Evolutionary conservation across 2,329 filamentous ascomycete genomes (phyloP).

Genomic region (Penicillium sp.): DNA sequence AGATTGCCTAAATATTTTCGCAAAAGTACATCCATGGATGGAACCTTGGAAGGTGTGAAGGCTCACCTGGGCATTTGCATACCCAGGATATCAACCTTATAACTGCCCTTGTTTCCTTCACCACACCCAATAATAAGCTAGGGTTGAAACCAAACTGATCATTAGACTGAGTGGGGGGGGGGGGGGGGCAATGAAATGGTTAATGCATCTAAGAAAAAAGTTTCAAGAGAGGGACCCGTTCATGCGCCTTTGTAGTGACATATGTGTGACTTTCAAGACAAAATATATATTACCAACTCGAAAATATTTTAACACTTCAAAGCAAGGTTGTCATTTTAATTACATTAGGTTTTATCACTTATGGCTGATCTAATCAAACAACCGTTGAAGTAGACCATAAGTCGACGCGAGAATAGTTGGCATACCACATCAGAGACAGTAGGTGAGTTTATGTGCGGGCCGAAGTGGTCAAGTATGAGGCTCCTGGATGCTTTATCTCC

Average conservation of each 20-base stretch:
- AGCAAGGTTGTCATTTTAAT: neutral
- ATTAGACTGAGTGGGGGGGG: too few relatives aligned
- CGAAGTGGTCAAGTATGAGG: conserved; percentile 11
- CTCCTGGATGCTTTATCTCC: conserved; percentile 16
- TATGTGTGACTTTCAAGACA: too few relatives aligned
- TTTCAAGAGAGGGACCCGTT: too few relatives aligned
- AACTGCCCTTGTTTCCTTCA: neutral
- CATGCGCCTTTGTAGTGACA: too few relatives aligned
- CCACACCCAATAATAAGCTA: neutral
- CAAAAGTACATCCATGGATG: neutral
- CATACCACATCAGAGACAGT: conserved; percentile 1
- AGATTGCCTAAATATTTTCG: neutral
- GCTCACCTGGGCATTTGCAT: neutral
- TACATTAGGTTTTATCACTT: neutral
- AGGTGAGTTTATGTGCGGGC: conserved; percentile 6
- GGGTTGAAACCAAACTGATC: neutral
- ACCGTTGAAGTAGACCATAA: neutral
- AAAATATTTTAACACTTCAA: too few relatives aligned
- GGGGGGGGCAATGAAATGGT: too few relatives aligned
- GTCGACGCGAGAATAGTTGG: neutral
- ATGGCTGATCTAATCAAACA: neutral
- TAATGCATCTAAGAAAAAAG: too few relatives aligned
- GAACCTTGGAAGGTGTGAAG: neutral
- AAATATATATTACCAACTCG: too few relatives aligned
- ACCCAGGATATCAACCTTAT: neutral